Percentiles rank a stretch among this genome's conserved stretches.
Conservation (phyloP, 352 stramenopile genomes). For the Globisporangium ultimum region DNA sequence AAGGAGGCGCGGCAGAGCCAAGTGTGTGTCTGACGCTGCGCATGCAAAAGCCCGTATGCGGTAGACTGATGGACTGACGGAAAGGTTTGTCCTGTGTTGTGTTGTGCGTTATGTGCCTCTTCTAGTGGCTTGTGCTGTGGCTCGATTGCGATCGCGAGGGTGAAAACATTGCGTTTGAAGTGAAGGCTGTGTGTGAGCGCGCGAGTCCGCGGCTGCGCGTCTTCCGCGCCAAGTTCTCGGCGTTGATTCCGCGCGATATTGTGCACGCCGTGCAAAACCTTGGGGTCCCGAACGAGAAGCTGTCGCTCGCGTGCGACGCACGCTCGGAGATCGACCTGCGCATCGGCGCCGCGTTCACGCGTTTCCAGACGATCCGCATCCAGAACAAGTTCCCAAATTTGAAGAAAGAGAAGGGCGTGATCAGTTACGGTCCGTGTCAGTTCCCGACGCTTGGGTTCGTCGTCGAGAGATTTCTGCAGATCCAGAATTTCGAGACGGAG, state of each 20-base stretch:
- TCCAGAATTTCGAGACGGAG: constrained; percentile 96
- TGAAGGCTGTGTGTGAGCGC: constrained; percentile 85
- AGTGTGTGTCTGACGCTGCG: constrained; percentile 18
- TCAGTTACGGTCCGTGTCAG: constrained; percentile 99
- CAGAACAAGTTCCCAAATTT: constrained; percentile 75
- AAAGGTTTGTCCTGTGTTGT: too few species aligned
- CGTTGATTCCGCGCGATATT: constrained; percentile 91
- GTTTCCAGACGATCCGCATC: constrained; percentile 94
- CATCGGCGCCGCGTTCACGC: constrained; percentile 93
- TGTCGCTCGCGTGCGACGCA: constrained; percentile 86
- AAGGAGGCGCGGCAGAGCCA: constrained; percentile 79
- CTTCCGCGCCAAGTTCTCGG: constrained; percentile 91
- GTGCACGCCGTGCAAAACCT: constrained; percentile 85
- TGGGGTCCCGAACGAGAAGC: constrained; percentile 67
- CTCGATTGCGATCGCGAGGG: constrained; percentile 99
- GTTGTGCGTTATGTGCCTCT: background rate
- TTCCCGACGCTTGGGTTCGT: constrained; percentile 99
- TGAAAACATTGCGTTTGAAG: constrained; percentile 99
- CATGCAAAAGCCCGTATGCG: background rate
- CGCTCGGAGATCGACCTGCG: constrained; percentile 94
- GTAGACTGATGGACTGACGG: constrained; percentile 6
- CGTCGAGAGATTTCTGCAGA: constrained; percentile 91
- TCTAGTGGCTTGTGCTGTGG: constrained; percentile 94
- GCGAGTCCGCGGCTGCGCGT: constrained; percentile 76
- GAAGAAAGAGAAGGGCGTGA: constrained; percentile 80